These are phyloP conservation scores for Lavandula angustifolia DNA, from an alignment of 257 asterid genomes.

Conservation along the genomic window DNA sequence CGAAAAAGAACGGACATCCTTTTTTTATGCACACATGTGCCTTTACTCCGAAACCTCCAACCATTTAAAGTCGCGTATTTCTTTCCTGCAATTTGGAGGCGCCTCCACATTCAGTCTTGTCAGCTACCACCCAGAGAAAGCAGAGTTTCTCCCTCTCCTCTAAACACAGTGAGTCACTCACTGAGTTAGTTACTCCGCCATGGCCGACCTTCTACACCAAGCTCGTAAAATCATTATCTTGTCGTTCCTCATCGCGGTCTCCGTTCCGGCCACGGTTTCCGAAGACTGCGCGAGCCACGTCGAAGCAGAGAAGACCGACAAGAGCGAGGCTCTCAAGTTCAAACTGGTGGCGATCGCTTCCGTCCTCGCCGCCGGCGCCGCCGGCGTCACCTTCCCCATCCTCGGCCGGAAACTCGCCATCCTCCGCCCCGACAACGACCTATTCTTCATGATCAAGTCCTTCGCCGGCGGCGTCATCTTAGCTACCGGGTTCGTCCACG, in stretches of 20 bases:
- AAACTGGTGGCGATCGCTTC: slow-evolving; percentile 42
- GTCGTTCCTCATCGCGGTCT: slow-evolving; percentile 8
- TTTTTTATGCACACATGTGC: no score
- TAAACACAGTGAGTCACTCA: no score
- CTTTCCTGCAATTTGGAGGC: background rate
- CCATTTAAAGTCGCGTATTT: slow-evolving; percentile 7
- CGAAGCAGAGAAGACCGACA: slow-evolving; percentile 22
- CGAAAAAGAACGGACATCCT: no score
- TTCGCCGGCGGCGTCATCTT: slow-evolving; percentile 55
- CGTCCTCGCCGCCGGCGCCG: slow-evolving; percentile 40
- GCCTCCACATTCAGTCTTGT: background rate
- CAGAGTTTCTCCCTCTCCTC: background rate
- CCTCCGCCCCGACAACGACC: slow-evolving; percentile 46
- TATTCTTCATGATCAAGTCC: slow-evolving; percentile 56
- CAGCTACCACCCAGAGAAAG: no score
- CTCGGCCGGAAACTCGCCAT: slow-evolving; percentile 37
- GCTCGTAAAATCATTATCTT: slow-evolving; percentile 22
- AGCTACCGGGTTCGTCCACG: slow-evolving; percentile 52
- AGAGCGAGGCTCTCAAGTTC: slow-evolving; percentile 44
- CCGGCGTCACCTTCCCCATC: slow-evolving; percentile 50
- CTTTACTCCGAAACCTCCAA: background rate
- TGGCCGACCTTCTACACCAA: slow-evolving; percentile 24
- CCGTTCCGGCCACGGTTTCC: background rate
- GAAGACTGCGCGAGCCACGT: slow-evolving; percentile 29
- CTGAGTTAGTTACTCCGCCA: slow-evolving; percentile 2